Base-by-base conservation (phyloP, 176 grass and related monocot species). In the Musa beccarii region DNA sequence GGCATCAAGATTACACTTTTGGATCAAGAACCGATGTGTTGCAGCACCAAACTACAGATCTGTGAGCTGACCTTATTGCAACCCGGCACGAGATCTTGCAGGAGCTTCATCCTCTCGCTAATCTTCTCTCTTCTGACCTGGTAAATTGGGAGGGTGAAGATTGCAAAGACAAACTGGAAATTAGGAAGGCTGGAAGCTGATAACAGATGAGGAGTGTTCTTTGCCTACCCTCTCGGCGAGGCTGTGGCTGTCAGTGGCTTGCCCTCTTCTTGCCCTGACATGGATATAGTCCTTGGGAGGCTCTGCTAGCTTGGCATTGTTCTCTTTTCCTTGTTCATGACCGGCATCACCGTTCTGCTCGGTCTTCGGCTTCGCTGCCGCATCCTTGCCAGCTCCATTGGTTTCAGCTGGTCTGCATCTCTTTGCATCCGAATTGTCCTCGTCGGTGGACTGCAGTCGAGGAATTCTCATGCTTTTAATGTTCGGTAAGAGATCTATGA, bases 161-260 rank as follows among this genome's bases (percentile, higher is more conserved):
- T n/a, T 7, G 72, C 28, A 62, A 34, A 16, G 63, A 51, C 21
- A 23, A 53, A 15, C 57, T 61, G 28, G 11, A 16, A 16, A 28
- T 9, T 21, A 14, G 66, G 20, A 50, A 11, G 62, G 61, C 10
- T 9, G 50, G 34, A 51, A 49, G 2, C 49, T 49, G 59, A 15
- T 23, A 43, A 2, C 62, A 22, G 62, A 10, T 22, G 34, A 10
- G 65, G 15, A 7, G 10, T n/a, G 28, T 43, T 63, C 19, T 51
- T 9, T 23, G 43, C 26, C 59, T 86, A 92, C 89, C 83, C 89
- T 79, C 81, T 92, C 89, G 11, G 89, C 89, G 66, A 92, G 86
- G 78, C 89, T 92, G 66, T 92, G 89, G 72, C 89, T 92, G 55
- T 92, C 89, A 17, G 89, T 92, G 55, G 89, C 89, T 59, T 92